These are phyloP conservation scores for Podaxis carcinomalis DNA, from an alignment of 768 basidiomycete species.

Conservation along the genomic window DNA sequence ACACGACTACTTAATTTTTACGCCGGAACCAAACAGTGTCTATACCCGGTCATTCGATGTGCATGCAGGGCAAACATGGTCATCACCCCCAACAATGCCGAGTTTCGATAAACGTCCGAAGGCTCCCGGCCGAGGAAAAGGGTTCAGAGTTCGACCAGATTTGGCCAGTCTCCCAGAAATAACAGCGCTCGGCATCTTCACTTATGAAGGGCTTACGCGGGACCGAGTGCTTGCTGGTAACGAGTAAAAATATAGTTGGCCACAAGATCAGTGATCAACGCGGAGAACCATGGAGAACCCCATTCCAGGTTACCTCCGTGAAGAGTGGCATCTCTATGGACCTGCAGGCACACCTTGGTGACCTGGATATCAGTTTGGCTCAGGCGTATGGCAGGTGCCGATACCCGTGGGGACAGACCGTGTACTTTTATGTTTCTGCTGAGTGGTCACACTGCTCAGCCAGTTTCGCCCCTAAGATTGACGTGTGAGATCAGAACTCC, in stretches of 20 bases:
- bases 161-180: no score
- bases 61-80: not conserved
- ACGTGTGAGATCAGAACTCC: conserved; percentile 3
- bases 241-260: conserved; percentile 1
- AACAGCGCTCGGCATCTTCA: not conserved
- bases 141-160: not conserved
- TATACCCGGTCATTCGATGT: not conserved
- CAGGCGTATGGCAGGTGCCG: conserved; percentile 5
- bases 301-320: not conserved
- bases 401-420: conserved; percentile 4
- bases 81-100: not conserved
- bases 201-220: not conserved
- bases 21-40: not conserved
- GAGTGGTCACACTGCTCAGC: not conserved
- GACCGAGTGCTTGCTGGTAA: conserved; percentile 1
- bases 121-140: not conserved
- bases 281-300: not conserved
- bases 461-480: not conserved
- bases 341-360: conserved; percentile 8
- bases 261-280: not conserved
- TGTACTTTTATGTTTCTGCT: not conserved
- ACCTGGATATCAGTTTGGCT: not conserved
- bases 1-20: not conserved
- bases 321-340: not conserved
- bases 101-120: not conserved